Evolutionary conservation across 2,329 filamentous ascomycete genomes (phyloP), one percentile per base, ranked within the genome.

Genomic region (Westerdykella sp.): DNA sequence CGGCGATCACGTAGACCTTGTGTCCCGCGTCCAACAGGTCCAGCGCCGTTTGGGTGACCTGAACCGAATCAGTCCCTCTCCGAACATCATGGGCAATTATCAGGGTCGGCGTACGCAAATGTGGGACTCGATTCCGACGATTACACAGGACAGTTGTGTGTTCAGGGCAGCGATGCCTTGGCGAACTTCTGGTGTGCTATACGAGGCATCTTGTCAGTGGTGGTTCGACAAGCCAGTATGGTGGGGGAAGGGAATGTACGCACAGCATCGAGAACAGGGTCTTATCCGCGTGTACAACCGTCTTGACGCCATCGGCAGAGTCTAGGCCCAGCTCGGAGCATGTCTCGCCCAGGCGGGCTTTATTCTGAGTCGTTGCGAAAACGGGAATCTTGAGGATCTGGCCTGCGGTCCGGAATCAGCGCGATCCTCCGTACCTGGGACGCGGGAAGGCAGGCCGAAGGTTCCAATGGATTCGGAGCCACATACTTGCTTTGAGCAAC

Each of bases 101-200:
- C 4, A 10, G 25, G 25, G 25, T 7, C 15, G 38, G 23, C 2
- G 91, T 96, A 97, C 82, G 73, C 91, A 97, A 63, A 97, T 93
- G 69, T 97, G 91, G 34, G 81, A 80, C 70, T 97, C 91, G 62
- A 97, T 95, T 31, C 91, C 91, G 13, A 95, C 84, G 49, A 97
- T 80, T 43, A 87, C 84, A 41, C 88, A 77, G 5, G 69, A 51
- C 4, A 60, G 41, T 36, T 34, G 51, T 39, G 45, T 46, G 22
- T 54, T 62, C 31, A 73, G 60, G 16, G 58, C 58, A 39, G 66
- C 53, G 42, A 74, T 66, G 11, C 64, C 68, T 4, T 69, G 55
- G 21, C 74, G 70, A 35, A 95, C 72, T 32, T 83, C 74, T 0
- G 87, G 84, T 2, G 85, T 80, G 64, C 64, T 66, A 41, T 28